phyloP scores from a whole-genome alignment of 2,329 filamentous ascomycete species.

The Colletotrichum lindemuthianum region DNA sequence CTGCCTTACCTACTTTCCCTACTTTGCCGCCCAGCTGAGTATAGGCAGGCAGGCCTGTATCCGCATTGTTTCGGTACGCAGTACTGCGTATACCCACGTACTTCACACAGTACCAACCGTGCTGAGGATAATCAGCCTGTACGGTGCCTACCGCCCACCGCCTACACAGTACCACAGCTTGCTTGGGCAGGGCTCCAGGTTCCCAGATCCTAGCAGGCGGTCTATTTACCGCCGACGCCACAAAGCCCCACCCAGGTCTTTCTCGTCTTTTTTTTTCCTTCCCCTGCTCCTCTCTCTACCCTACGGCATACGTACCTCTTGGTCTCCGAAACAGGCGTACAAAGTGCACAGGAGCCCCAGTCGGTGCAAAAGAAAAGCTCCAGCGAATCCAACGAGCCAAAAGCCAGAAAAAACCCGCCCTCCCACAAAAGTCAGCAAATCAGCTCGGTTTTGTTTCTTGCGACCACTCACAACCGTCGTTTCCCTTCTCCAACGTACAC shows the following conservation, averaged over 20 bases:
- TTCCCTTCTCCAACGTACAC: constrained; percentile 41
- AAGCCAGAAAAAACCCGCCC: constrained; percentile 37
- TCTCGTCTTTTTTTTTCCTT: constrained; percentile 13
- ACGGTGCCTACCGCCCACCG: not conserved
- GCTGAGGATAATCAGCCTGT: no score
- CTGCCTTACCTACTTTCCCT: no score
- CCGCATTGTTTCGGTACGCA: no score
- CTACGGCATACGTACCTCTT: not conserved
- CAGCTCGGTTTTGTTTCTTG: constrained; percentile 39
- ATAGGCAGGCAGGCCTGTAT: no score
- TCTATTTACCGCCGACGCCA: constrained; percentile 32
- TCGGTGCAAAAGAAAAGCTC: constrained; percentile 23
- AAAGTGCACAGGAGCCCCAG: constrained; percentile 32
- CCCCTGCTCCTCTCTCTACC: not conserved
- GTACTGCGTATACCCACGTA: no score
- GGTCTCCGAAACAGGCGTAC: constrained; percentile 34
- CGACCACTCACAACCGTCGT: constrained; percentile 39
- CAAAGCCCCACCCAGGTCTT: constrained; percentile 30
- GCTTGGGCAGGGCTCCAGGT: constrained; percentile 10
- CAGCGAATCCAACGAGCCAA: constrained; percentile 36
- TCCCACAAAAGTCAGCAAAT: constrained; percentile 37
- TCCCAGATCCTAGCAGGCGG: constrained; percentile 31
- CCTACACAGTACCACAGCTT: not conserved
- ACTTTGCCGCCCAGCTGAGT: no score
- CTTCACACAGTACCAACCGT: no score